Evolutionary conservation across 202 grass and related monocot genomes (phyloP).

Genomic region (Bolboschoenoplectus hybrid): DNA sequence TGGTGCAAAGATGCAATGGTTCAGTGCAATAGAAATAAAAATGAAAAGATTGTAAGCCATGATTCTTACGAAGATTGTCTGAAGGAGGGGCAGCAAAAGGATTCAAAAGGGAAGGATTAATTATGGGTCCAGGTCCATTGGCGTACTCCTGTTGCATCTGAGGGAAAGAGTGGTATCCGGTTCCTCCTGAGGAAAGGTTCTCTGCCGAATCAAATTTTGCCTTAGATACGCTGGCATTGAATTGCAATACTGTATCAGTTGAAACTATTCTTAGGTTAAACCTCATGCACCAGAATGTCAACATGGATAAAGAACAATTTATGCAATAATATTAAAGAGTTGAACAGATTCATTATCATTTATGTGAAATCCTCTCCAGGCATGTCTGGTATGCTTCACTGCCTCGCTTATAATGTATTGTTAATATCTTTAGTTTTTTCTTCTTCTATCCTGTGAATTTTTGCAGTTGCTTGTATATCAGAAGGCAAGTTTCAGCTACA

Average conservation of each 20-base stretch:
- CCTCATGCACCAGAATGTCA: constrained; percentile 33
- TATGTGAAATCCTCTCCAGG: not conserved
- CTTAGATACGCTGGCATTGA: constrained; percentile 87
- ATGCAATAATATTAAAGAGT: constrained; percentile 28
- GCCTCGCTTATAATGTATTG: not conserved
- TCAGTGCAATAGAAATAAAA: not conserved
- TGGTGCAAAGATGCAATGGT: not conserved
- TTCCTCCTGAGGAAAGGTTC: constrained; percentile 60
- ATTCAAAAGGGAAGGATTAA: constrained; percentile 32
- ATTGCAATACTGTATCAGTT: constrained; percentile 88
- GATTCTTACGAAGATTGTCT: constrained; percentile 14
- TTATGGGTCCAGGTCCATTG: constrained; percentile 85
- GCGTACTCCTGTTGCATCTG: constrained; percentile 53
- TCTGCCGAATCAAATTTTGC: constrained; percentile 83
- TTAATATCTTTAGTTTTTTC: not conserved
- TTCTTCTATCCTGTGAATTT: not conserved
- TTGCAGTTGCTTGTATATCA: not conserved
- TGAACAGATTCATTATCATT: constrained; percentile 30
- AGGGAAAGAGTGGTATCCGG: constrained; percentile 81
- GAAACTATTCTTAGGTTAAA: constrained; percentile 56
- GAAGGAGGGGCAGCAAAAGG: not conserved
- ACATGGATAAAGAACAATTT: constrained; percentile 18
- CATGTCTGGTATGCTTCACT: constrained; percentile 17
- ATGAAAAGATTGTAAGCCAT: constrained; percentile 5
- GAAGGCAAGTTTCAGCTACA: constrained; percentile 16